Evolutionary conservation across 345 rosid species (phyloP).

Genomic region (Eutrema heterophyllum): DNA sequence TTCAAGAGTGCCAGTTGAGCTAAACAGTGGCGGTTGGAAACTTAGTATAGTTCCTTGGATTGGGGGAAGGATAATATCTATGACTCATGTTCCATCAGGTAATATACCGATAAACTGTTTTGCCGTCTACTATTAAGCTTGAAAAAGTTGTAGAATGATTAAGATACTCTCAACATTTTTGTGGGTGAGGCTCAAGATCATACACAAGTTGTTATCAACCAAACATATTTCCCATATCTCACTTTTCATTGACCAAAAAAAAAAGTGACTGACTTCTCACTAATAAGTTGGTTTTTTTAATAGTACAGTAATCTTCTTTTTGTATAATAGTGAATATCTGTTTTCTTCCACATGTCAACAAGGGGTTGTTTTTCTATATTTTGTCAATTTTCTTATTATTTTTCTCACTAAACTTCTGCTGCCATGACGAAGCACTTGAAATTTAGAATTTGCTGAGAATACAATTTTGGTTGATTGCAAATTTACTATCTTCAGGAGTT

Average conservation of each 20-base stretch:
- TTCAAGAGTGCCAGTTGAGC: constrained; percentile 54
- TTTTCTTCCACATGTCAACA: no score
- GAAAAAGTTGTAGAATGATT: neutral
- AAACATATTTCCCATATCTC: no score
- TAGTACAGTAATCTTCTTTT: no score
- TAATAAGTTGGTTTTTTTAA: no score
- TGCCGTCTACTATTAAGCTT: neutral
- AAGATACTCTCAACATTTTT: neutral
- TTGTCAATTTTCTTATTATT: no score
- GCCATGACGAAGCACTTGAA: no score
- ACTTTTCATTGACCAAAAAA: no score
- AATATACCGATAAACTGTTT: constrained; percentile 2
- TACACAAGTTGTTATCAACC: neutral
- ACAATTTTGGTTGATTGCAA: neutral
- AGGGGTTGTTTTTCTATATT: no score
- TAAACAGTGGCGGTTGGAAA: constrained; percentile 69
- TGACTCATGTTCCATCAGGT: constrained; percentile 92
- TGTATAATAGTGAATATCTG: no score
- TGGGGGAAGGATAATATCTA: constrained; percentile 90
- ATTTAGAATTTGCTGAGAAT: neutral
- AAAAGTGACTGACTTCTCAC: no score
- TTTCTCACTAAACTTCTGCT: no score
- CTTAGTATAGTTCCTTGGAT: constrained; percentile 83
- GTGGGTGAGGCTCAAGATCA: neutral
- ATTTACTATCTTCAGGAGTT: constrained; percentile 61